Conservation (phyloP, 2,329 filamentous ascomycete species). For the Torrubiellomyces zombiae region DNA sequence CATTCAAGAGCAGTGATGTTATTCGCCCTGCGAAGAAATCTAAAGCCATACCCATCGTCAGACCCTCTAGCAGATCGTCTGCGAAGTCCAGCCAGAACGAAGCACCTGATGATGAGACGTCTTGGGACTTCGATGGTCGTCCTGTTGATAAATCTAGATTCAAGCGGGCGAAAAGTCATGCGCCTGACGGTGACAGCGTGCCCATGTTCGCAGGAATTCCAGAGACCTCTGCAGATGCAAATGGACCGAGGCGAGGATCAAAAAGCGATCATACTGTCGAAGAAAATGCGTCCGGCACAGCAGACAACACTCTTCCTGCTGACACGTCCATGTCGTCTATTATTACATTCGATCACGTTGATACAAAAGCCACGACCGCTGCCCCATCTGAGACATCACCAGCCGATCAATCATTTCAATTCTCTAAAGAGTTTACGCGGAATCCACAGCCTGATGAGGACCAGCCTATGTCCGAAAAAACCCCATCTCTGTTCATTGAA, state of each 20-base stretch:
- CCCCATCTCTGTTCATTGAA: too few species aligned
- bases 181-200: conserved; percentile 53
- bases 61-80: conserved; percentile 38
- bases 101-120: conserved; percentile 7
- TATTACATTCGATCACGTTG: conserved; percentile 32
- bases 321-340: conserved; percentile 39
- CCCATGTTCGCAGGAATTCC: conserved; percentile 53
- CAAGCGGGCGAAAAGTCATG: conserved; percentile 56
- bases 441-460: too few species aligned
- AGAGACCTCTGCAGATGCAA: conserved; percentile 6
- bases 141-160: conserved; percentile 47
- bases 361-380: conserved; percentile 34
- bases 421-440: too few species aligned
- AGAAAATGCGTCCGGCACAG: conserved; percentile 18
- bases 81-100: conserved; percentile 13
- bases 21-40: conserved; percentile 52
- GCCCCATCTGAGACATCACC: conserved; percentile 36
- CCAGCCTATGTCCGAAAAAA: too few species aligned
- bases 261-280: conserved; percentile 9
- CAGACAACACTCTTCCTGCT: conserved; percentile 23
- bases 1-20: conserved; percentile 42
- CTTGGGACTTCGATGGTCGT: conserved; percentile 35
- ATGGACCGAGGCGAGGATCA: conserved; percentile 1
- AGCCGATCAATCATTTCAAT: conserved; percentile 27
- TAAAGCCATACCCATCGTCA: conserved; percentile 71